Conservation (phyloP, 495 filamentous ascomycete species). For the Articulospora tetracladia region DNA sequence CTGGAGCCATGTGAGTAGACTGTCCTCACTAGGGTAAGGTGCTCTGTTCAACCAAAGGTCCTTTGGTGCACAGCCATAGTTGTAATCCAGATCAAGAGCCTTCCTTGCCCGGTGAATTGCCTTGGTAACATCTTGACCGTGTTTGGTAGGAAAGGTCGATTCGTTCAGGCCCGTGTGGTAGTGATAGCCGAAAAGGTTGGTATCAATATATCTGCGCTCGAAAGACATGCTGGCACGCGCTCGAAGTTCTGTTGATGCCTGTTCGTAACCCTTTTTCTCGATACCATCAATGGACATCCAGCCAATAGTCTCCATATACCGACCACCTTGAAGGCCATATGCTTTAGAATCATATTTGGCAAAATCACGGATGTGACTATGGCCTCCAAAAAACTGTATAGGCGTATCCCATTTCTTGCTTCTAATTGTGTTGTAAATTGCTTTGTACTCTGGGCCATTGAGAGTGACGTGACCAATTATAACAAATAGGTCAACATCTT, state of each 20-base stretch:
- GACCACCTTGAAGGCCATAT: slow-evolving; percentile 80
- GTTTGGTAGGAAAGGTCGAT: slow-evolving; percentile 71
- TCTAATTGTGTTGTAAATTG: slow-evolving; percentile 76
- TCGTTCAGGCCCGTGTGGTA: slow-evolving; percentile 73
- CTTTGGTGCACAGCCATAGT: slow-evolving; percentile 78
- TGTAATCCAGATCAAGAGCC: slow-evolving; percentile 65
- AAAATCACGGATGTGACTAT: slow-evolving; percentile 87
- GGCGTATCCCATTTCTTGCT: slow-evolving; percentile 72
- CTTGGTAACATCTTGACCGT: slow-evolving; percentile 69
- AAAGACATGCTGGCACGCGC: slow-evolving; percentile 47
- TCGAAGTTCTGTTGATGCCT: slow-evolving; percentile 17
- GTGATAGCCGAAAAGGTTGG: slow-evolving; percentile 81
- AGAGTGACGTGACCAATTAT: slow-evolving; percentile 85
- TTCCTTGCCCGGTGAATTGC: slow-evolving; percentile 67
- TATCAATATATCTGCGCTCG: slow-evolving; percentile 85
- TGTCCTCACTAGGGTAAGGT: slow-evolving; percentile 63
- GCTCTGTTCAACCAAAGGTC: slow-evolving; percentile 76
- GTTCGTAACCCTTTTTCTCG: slow-evolving; percentile 27
- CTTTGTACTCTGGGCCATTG: slow-evolving; percentile 69
- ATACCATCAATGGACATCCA: slow-evolving; percentile 86
- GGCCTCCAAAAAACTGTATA: slow-evolving; percentile 92
- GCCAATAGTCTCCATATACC: slow-evolving; percentile 97
- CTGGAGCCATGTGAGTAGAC: slow-evolving; percentile 79
- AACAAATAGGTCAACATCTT: slow-evolving; percentile 84
- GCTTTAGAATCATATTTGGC: slow-evolving; percentile 75